A percentile compares a stretch with the other conserved stretches of the same genome.
These are phyloP conservation scores for Euphorbia celastroides DNA, from an alignment of 441 rosid species.

Conservation along the genomic window DNA sequence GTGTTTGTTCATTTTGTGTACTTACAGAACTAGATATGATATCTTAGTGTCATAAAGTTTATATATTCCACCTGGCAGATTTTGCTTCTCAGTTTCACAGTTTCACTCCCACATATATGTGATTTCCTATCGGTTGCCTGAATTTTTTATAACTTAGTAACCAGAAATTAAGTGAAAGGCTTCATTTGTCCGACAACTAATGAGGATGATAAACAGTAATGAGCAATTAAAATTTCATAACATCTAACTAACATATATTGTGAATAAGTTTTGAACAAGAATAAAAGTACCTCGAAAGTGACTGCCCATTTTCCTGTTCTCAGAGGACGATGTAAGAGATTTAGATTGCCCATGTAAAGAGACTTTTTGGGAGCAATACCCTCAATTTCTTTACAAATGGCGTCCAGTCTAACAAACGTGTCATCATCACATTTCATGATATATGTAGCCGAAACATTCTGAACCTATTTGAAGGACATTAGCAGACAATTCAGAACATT, in stretches of 20 bases:
- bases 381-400: conserved; percentile 73
- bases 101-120: neutral
- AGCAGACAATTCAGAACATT: conserved; percentile 14
- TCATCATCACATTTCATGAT: conserved; percentile 98
- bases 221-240: neutral
- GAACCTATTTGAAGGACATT: conserved; percentile 46
- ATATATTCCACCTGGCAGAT: neutral
- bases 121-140: neutral
- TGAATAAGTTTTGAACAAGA: conserved; percentile 5
- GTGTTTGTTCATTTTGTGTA: neutral
- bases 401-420: conserved; percentile 76
- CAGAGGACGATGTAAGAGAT: conserved; percentile 92
- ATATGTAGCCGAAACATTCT: conserved; percentile 74
- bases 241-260: neutral
- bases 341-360: conserved; percentile 97
- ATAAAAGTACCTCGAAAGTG: conserved; percentile 66
- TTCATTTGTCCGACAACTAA: neutral
- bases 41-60: neutral
- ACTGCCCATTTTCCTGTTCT: conserved; percentile 95
- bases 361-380: conserved; percentile 48
- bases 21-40: neutral
- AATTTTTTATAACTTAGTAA: neutral
- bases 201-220: neutral
- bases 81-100: neutral
- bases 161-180: neutral